A percentile compares a stretch with the other conserved stretches of the same genome.
Evolutionary conservation across 768 basidiomycete species (phyloP).

Genomic region (Suillus americanus): DNA sequence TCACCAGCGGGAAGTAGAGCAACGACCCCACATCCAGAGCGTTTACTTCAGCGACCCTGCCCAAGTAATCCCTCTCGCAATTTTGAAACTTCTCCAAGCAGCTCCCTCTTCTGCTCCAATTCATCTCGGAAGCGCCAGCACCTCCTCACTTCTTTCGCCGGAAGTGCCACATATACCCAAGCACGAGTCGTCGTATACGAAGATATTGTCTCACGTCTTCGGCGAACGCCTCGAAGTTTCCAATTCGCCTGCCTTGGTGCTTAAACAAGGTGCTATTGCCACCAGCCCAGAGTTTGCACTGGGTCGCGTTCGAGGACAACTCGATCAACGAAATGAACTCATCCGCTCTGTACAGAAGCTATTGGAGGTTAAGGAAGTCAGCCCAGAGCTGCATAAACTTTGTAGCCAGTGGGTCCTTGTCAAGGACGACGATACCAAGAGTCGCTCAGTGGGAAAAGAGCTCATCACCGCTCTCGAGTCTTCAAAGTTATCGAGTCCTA

Average conservation of each 20-base stretch:
- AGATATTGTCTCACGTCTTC: constrained; percentile 82
- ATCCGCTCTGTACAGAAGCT: constrained; percentile 62
- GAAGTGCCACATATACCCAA: constrained; percentile 71
- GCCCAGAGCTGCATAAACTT: constrained; percentile 62
- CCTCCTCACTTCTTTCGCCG: constrained; percentile 20
- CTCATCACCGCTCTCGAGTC: constrained; percentile 53
- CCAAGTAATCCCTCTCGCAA: constrained; percentile 39
- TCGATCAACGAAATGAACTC: constrained; percentile 74
- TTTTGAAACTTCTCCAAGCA: constrained; percentile 52
- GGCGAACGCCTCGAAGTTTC: constrained; percentile 75
- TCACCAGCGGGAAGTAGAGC: constrained; percentile 53
- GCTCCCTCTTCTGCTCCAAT: constrained; percentile 43
- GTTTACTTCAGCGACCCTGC: constrained; percentile 57
- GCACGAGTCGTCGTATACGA: constrained; percentile 90
- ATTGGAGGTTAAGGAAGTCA: constrained; percentile 49
- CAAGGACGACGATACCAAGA: constrained; percentile 69
- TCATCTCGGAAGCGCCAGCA: constrained; percentile 43
- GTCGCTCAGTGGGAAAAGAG: constrained; percentile 55
- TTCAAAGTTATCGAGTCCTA: constrained; percentile 36
- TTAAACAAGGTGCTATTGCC: constrained; percentile 68
- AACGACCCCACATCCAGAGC: constrained; percentile 56
- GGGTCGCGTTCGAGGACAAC: constrained; percentile 82
- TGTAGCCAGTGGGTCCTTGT: constrained; percentile 79
- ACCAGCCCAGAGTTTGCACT: constrained; percentile 95
- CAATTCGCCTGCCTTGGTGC: constrained; percentile 77